Base-by-base conservation (phyloP, 1,284 basidiomycete genomes). In the Porodaedalea pini region DNA sequence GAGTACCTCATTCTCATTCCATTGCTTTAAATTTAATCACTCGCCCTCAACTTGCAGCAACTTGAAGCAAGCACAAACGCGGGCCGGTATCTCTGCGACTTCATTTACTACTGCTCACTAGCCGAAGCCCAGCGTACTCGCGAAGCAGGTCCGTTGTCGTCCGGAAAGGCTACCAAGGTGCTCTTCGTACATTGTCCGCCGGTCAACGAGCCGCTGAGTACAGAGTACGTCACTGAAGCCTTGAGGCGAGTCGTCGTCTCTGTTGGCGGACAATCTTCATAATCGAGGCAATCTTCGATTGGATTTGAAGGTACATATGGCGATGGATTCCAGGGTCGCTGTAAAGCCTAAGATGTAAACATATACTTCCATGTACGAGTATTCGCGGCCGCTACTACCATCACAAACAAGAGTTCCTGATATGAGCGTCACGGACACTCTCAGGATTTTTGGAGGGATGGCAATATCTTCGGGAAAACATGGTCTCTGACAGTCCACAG, bases 71-170 rank as follows among this genome's bases (percentile, higher is more conserved):
- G 87, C 1, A 80, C 84, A 75, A 87, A 90, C 65, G 84, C 87
- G 19, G 88, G 88, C 0, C 86, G 85, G 65, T 88, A 84, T 68
- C 72, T 89, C n/a, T 85, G 82, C 67, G 88, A 90, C 70, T 90
- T 86, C 69, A 79, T 85, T 60, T 88, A 86, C 68, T 90, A 86
- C 65, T 86, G 86, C 65, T 89, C 87, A 6, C 76, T 90, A n/a
- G 86, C 85, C 4, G 86, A 88, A 67, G 77, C 82, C 19, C 80
- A 77, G 64, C 78, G 83, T 4, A 73, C 72, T 29, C 72, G 75
- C 21, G 74, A 76, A 54, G 79, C 80, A 41, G 80, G 78, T n/a
- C n/a, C 78, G 57, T 80, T 85, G 25, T 34, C 32, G 7, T 34
- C 32, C 21, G 56, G 75, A 17, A 74, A 74, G 49, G 78, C 76